Conservation (phyloP, 2,329 filamentous ascomycete species). For the Ophiocordyceps camponoti-saundersi region DNA sequence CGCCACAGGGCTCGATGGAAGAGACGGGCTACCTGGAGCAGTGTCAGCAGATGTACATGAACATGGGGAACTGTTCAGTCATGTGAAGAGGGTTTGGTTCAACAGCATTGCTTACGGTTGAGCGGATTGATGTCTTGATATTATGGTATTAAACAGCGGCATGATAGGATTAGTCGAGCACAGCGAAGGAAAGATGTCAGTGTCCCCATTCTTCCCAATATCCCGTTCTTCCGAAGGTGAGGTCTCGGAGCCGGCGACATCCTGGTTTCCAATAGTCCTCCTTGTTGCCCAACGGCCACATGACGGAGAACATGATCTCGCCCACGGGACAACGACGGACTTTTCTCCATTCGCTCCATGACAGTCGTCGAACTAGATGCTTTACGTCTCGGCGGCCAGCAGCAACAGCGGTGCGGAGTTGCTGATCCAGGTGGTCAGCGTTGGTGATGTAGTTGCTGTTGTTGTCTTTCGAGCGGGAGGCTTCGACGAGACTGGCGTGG, state of each 20-base stretch:
- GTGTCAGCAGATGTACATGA: conserved; percentile 31
- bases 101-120: not conserved
- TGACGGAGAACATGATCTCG: conserved; percentile 42
- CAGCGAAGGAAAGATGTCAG: no score
- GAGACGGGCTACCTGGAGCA: conserved; percentile 68
- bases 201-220: not conserved
- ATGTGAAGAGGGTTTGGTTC: conserved; percentile 22
- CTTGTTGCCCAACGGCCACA: conserved; percentile 40
- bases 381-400: not conserved
- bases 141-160: no score
- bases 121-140: not conserved
- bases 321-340: conserved; percentile 33
- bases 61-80: conserved; percentile 27
- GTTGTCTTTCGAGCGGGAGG: not conserved
- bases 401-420: not conserved
- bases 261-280: conserved; percentile 31
- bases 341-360: conserved; percentile 44
- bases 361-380: conserved; percentile 28
- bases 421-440: not conserved
- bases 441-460: not conserved
- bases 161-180: no score
- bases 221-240: not conserved
- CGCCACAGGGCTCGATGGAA: conserved; percentile 41
- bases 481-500: not conserved
- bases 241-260: conserved; percentile 6